Percentiles rank a stretch among this genome's conserved stretches.
These are phyloP conservation scores for Cryptosporidium tyzzeri DNA, from an alignment of 169 alveolate species.

Conservation along the genomic window DNA sequence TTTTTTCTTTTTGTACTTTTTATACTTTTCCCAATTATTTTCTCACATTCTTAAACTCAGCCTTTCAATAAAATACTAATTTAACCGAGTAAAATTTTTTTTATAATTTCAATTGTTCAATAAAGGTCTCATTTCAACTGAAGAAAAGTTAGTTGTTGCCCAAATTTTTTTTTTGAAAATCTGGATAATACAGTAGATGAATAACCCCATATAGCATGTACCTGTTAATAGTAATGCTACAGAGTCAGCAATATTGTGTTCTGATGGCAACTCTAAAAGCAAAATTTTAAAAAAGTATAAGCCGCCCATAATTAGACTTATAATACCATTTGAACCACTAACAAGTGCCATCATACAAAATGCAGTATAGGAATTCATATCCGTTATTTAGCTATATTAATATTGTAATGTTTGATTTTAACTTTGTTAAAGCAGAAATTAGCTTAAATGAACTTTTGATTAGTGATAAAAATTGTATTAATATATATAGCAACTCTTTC, in stretches of 20 bases:
- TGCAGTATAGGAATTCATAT: conserved; percentile 48
- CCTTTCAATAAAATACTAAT: not conserved
- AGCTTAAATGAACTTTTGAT: not conserved
- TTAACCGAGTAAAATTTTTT: not conserved
- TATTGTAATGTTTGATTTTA: not conserved
- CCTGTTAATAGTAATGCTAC: conserved; percentile 52
- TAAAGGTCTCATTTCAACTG: conserved; percentile 69
- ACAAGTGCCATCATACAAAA: conserved; percentile 48
- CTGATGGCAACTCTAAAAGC: conserved; percentile 54
- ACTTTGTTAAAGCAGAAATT: not conserved
- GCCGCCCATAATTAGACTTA: conserved; percentile 57
- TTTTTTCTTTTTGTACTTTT: not conserved
- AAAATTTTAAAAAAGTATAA: conserved; percentile 30
- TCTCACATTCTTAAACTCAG: not conserved
- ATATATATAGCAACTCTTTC: not conserved
- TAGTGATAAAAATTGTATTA: not conserved
- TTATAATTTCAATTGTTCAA: conserved; percentile 1
- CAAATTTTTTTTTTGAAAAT: conserved; percentile 39
- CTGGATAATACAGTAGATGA: conserved; percentile 13
- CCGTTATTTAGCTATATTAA: not conserved
- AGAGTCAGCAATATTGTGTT: conserved; percentile 2
- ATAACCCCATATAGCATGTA: conserved; percentile 23
- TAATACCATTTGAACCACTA: conserved; percentile 56
- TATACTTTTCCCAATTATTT: not conserved
- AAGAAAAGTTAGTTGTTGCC: conserved; percentile 14